A percentile compares a stretch with the other conserved stretches of the same genome.
These are phyloP conservation scores for Alectoria sarmentosa DNA, from an alignment of 495 filamentous ascomycete species.

Conservation along the genomic window DNA sequence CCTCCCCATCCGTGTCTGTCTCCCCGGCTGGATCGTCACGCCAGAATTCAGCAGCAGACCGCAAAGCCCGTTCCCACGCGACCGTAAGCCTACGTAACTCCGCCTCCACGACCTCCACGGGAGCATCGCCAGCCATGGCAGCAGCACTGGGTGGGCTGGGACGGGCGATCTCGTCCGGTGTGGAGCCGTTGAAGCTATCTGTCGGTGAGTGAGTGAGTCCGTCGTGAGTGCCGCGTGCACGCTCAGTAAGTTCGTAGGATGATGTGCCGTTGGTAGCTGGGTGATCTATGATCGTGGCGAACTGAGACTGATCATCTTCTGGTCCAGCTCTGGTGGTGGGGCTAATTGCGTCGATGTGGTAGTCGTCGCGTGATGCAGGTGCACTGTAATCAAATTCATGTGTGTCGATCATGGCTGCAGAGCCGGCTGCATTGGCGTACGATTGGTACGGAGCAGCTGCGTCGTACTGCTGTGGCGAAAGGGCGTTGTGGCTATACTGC, in stretches of 20 bases:
- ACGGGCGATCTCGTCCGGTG: background rate
- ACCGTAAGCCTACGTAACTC: background rate
- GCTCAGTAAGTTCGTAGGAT: slow-evolving; percentile 5
- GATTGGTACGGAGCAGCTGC: background rate
- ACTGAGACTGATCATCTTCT: slow-evolving; percentile 7
- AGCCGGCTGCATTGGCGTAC: background rate
- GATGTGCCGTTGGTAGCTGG: background rate
- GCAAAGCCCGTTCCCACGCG: background rate
- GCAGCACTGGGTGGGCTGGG: slow-evolving; percentile 11
- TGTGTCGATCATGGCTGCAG: background rate
- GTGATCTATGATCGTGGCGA: background rate
- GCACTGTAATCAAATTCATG: slow-evolving; percentile 3
- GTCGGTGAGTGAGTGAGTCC: background rate
- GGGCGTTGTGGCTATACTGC: background rate
- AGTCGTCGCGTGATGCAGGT: slow-evolving; percentile 6
- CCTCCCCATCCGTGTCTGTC: background rate
- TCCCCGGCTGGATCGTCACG: background rate
- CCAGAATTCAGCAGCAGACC: background rate
- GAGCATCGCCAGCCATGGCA: slow-evolving; percentile 2
- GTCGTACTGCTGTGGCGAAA: background rate
- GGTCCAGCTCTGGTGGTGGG: background rate
- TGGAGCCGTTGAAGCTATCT: background rate
- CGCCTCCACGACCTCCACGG: background rate
- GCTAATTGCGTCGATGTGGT: background rate
- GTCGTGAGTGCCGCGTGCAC: background rate